Conservation (phyloP, 352 stramenopile species). For the Phytopythium delawarense region DNA sequence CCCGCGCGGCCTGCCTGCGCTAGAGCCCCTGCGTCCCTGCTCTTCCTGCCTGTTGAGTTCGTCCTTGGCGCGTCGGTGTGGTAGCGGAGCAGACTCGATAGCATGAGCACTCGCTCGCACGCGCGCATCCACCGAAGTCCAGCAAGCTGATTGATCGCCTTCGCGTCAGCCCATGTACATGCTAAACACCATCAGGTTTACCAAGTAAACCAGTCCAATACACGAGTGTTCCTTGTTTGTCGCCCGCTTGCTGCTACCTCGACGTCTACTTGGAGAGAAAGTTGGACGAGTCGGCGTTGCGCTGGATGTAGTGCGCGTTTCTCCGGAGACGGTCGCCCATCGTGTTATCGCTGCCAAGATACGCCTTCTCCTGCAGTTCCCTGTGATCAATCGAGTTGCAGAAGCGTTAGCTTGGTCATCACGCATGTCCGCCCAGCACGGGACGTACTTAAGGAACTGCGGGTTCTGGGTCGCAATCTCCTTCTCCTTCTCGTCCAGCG, state of each 20-base stretch:
- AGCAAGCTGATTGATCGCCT: background rate
- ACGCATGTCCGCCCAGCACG: background rate
- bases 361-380: conserved; percentile 71
- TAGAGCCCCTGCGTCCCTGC: conserved; percentile 4
- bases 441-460: conserved; percentile 69
- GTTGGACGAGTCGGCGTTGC: conserved; percentile 67
- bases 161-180: background rate
- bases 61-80: conserved; percentile 16
- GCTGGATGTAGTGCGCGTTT: conserved; percentile 86
- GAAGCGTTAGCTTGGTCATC: background rate
- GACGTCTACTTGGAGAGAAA: conserved; percentile 66
- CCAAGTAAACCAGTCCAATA: conserved; percentile 8
- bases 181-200: background rate
- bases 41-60: conserved; percentile 10
- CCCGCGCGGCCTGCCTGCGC: background rate
- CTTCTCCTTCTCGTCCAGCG: conserved; percentile 52
- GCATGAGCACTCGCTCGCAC: background rate
- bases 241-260: background rate
- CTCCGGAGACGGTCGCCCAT: conserved; percentile 73
- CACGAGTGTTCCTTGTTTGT: background rate
- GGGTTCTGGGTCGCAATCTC: conserved; percentile 46
- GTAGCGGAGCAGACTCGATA: background rate
- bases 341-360: conserved; percentile 50
- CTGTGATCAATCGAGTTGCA: conserved; percentile 16
- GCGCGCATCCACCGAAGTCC: background rate